These are phyloP conservation scores for Russula earlei DNA, from an alignment of 768 basidiomycete species.

Conservation along the genomic window DNA sequence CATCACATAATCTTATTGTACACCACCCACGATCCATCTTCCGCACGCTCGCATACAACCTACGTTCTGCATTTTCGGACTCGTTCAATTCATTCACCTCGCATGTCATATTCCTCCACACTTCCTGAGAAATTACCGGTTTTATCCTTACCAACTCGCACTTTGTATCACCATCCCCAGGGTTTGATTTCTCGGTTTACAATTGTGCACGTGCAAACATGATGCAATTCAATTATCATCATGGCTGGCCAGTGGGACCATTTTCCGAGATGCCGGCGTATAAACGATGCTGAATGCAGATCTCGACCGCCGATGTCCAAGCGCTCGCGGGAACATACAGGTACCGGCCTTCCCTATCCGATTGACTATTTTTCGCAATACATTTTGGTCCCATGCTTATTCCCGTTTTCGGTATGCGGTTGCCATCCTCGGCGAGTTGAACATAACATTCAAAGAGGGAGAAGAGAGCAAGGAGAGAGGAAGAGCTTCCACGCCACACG, in stretches of 20 bases:
- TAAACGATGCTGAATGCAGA: slow-evolving; percentile 14
- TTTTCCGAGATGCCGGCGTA: slow-evolving; percentile 16
- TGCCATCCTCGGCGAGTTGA: slow-evolving; percentile 8
- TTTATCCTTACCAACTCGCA: slow-evolving; percentile 9
- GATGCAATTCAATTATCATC: slow-evolving; percentile 19
- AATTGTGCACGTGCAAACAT: slow-evolving; percentile 14
- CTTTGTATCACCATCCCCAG: slow-evolving; percentile 11
- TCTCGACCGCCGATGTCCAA: neutral
- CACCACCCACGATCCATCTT: slow-evolving; percentile 15
- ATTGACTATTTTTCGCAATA: neutral
- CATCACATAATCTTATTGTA: slow-evolving; percentile 21
- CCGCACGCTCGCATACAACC: slow-evolving; percentile 16
- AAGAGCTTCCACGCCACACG: slow-evolving; percentile 13
- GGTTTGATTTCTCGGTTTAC: slow-evolving; percentile 8
- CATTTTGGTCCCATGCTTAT: slow-evolving; percentile 7
- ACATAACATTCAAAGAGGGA: neutral
- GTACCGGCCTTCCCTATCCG: slow-evolving; percentile 6
- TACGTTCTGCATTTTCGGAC: slow-evolving; percentile 20
- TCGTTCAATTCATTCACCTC: slow-evolving; percentile 14
- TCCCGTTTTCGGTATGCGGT: slow-evolving; percentile 8
- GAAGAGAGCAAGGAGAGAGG: neutral
- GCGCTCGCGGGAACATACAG: slow-evolving; percentile 1
- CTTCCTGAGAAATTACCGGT: neutral
- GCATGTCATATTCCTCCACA: slow-evolving; percentile 16
- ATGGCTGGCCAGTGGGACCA: neutral